These are phyloP conservation scores for Nitzschia sp. DNA, from an alignment of 108 stramenopile genomes.

Conservation along the genomic window DNA sequence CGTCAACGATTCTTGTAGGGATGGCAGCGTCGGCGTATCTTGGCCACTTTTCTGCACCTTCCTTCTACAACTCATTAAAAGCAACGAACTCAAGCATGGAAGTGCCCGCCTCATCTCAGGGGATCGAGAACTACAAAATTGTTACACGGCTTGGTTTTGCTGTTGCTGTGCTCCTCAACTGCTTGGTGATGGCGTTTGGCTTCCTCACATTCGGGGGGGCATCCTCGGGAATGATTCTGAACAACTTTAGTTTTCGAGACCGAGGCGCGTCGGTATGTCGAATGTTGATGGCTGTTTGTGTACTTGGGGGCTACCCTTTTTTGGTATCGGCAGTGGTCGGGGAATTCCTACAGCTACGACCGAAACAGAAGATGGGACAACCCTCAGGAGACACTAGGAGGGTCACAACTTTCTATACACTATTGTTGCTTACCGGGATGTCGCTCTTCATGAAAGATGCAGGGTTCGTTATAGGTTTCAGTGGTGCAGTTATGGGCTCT, in stretches of 20 bases:
- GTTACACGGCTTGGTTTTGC: conserved; percentile 67
- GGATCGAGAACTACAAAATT: conserved; percentile 38
- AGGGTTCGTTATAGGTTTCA: conserved; percentile 89
- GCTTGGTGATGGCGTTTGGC: conserved; percentile 75
- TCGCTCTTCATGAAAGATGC: conserved; percentile 79
- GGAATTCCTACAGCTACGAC: conserved; percentile 52
- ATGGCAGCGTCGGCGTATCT: conserved; percentile 90
- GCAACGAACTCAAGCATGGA: background rate
- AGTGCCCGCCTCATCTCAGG: background rate
- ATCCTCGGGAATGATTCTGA: conserved; percentile 79
- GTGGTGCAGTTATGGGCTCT: conserved; percentile 85
- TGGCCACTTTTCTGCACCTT: conserved; percentile 91
- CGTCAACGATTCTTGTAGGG: conserved; percentile 69
- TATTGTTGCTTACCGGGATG: conserved; percentile 50
- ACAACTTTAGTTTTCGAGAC: conserved; percentile 89
- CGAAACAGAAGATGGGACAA: conserved; percentile 31
- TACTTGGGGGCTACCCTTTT: conserved; percentile 82
- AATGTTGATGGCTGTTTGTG: conserved; percentile 70
- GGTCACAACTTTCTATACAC: conserved; percentile 19
- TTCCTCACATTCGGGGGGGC: conserved; percentile 91
- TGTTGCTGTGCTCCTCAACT: conserved; percentile 57
- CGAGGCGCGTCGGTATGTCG: conserved; percentile 78
- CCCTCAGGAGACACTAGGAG: conserved; percentile 35
- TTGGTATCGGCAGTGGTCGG: background rate
- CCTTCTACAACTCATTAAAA: conserved; percentile 78